These are phyloP conservation scores for Kwoniella europaea DNA, from an alignment of 768 basidiomycete genomes.

Conservation along the genomic window DNA sequence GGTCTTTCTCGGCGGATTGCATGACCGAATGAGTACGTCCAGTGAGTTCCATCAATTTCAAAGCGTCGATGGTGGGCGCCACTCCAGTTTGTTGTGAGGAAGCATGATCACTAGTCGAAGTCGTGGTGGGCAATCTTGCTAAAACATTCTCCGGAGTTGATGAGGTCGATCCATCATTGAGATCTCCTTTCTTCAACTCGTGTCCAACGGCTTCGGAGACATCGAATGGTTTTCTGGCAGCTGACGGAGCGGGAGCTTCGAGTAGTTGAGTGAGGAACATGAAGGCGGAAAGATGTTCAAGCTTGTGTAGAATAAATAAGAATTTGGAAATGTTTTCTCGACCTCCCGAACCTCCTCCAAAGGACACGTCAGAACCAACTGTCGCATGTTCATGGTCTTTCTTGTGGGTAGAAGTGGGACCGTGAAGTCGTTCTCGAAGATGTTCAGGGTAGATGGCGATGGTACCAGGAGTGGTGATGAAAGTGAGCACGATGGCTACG, in stretches of 20 bases:
- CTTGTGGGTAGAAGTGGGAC: constrained; percentile 4
- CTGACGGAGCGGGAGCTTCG: constrained; percentile 58
- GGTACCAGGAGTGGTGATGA: constrained; percentile 83
- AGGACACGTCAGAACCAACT: background rate
- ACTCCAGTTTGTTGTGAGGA: background rate
- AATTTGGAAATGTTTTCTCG: constrained; percentile 65
- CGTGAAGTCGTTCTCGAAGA: constrained; percentile 60
- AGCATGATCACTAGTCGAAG: background rate
- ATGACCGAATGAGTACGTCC: constrained; percentile 86
- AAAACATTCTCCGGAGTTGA: constrained; percentile 35
- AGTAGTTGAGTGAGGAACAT: constrained; percentile 89
- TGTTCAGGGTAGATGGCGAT: constrained; percentile 74
- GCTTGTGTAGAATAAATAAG: constrained; percentile 83
- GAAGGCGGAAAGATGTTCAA: constrained; percentile 85
- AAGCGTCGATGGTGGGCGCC: constrained; percentile 66
- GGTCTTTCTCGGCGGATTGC: constrained; percentile 68
- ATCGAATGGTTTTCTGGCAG: constrained; percentile 14
- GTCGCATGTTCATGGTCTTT: constrained; percentile 27
- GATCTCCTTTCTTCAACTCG: constrained; percentile 32
- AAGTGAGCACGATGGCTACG: constrained; percentile 71
- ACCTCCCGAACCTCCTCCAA: constrained; percentile 30
- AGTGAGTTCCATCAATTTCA: constrained; percentile 87
- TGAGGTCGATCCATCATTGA: constrained; percentile 28
- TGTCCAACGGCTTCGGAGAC: constrained; percentile 13
- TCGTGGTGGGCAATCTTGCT: constrained; percentile 24